Evolutionary conservation across 192 early-diverging fungal genomes (phyloP), one percentile per base, ranked within the genome.

Genomic region (Mortierella hygrophila): DNA sequence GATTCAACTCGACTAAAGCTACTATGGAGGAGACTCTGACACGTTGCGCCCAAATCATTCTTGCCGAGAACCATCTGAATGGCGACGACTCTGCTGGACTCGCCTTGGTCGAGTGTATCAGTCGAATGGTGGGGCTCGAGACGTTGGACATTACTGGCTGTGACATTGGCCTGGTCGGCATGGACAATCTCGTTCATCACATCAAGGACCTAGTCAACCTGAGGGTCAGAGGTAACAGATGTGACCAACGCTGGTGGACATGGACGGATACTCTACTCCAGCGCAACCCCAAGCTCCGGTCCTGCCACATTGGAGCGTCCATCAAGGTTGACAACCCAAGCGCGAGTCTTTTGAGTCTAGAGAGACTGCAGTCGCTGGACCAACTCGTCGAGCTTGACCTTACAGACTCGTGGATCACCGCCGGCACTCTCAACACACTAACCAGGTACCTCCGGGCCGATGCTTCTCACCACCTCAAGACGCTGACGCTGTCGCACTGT

Each of bases 121-220:
- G 21, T 38, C 55, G n/a, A 11, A n/a, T 78, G 68, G 2, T 21
- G 32, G 32, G 44, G 29, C 69, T 85, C 16, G n/a, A 69, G 10
- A 44, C 47, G 0, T 68, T 85, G 32, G 77, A 85, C 20, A 8
- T 85, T 44, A 55, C 76, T 5, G 26, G 38, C 37, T 85, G 82
- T 37, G 72, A 85, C 74, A 79, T 85, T 76, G 82, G 78, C 35
- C 29, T 79, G 63, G 29, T 38, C n/a, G 78, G 77, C 3, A 85
- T 79, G 77, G 46, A 85, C 20, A 32, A 23, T 13, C 47, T 85
- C 11, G 78, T 85, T 0, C 76, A 85, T 47, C 63, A 65, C 41
- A 26, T 85, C 9, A 9, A 44, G 21, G 68, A 46, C 4, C 20
- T 79, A 20, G 20, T 15, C 16, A 78, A 70, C 54, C 16, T 85